Evolutionary conservation across 306 rosid genomes (phyloP).

Genomic region (Quercus alba): DNA sequence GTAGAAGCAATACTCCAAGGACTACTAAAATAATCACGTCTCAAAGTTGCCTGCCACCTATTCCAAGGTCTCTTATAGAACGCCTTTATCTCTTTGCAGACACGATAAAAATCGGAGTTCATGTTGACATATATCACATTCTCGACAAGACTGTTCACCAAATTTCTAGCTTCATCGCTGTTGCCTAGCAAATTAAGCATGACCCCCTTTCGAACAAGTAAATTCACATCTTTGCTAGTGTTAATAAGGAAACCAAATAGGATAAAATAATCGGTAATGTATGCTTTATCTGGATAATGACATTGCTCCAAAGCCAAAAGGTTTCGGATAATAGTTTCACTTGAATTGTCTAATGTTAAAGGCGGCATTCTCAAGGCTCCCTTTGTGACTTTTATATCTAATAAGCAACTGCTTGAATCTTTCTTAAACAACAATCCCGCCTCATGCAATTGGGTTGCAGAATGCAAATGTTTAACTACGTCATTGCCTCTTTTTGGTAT

Average conservation of each 20-base stretch:
- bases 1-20: too few species aligned
- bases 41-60: too few species aligned
- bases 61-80: too few species aligned
- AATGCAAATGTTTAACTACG: not conserved
- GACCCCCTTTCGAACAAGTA: not conserved
- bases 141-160: not conserved
- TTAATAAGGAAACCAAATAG: not conserved
- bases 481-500: not conserved
- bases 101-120: too few species aligned
- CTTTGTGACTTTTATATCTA: not conserved
- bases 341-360: not conserved
- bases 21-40: too few species aligned
- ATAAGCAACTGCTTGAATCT: not conserved
- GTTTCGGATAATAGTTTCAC: not conserved
- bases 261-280: too few species aligned
- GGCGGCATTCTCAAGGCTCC: not conserved
- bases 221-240: not conserved
- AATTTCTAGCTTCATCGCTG: not conserved
- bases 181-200: not conserved
- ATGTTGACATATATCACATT: not conserved
- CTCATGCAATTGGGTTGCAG: not conserved
- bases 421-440: not conserved
- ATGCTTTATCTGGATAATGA: too few species aligned
- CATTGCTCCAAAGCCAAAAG: not conserved
- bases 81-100: too few species aligned